Base-by-base conservation (phyloP, 768 basidiomycete genomes). In the Rhodotorula graminis region DNA sequence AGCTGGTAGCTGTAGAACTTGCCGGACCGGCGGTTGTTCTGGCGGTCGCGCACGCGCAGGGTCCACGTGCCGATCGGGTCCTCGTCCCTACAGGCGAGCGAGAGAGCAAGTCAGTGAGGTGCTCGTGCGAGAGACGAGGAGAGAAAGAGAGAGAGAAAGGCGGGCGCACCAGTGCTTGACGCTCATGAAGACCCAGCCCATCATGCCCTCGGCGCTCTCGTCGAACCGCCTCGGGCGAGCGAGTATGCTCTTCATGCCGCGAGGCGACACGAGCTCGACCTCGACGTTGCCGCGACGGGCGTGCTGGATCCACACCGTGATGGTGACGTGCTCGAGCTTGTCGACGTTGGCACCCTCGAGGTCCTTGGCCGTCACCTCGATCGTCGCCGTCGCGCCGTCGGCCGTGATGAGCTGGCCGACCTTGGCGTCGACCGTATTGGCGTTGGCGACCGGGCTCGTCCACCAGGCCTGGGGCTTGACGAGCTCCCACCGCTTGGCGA, bases 141-240 rank as follows among this genome's bases (percentile, higher is more conserved):
- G n/a, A 59, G 1, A 29, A 10, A 5, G 21, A 6, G 59, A 25
- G 69, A 52, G n/a, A 59, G 1, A 29, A 10, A 5, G 21, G 2
- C n/a, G n/a, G n/a, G 82, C 87, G 80, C 69, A 94, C 95, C 96
- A 99, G 79, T 99, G 96, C 81, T 99, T 99, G 67, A 98, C 86
- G 46, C 88, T 87, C 93, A 97, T 98, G 80, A 99, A 99, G n/a
- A 86, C 89, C 96, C 96, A 99, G 1, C 92, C 94, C n/a, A 87
- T 87, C 80, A 85, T 95, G 16, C 96, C 95, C 16, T 84, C 85
- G 10, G 78, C 80, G 27, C 85, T 88, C 50, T 80, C 80, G 79
- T 99, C 96, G 21, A 84, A 83, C 47, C 83, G 78, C 72, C 96
- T 86, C 68, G 84, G 84, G 29, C 87, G 87, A 31, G 90, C 94